phyloP scores from a whole-genome alignment of 768 basidiomycete genomes.

The Mrakia blollopis region DNA sequence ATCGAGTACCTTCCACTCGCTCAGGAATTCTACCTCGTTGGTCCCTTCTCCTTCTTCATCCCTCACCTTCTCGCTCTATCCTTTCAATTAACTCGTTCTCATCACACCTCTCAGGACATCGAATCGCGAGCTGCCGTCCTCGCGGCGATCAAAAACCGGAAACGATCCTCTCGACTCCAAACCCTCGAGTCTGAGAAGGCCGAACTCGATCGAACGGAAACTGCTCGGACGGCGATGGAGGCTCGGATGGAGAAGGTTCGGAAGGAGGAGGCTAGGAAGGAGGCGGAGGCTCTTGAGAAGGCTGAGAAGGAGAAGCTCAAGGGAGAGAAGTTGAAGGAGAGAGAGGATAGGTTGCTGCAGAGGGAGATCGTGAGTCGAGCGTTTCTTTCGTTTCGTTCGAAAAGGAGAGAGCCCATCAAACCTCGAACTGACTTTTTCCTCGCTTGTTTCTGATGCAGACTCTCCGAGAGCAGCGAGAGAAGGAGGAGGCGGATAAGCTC shows the following conservation, averaged over 20 bases:
- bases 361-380: conserved; percentile 17
- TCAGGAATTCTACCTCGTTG: conserved; percentile 63
- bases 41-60: conserved; percentile 38
- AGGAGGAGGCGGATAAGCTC: conserved; percentile 12
- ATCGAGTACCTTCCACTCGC: conserved; percentile 64
- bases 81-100: neutral
- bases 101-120: neutral
- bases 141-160: conserved; percentile 74
- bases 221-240: conserved; percentile 20
- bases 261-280: conserved; percentile 19
- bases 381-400: neutral
- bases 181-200: conserved; percentile 66
- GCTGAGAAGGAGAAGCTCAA: conserved; percentile 3
- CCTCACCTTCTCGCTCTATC: conserved; percentile 44
- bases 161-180: conserved; percentile 84
- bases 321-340: conserved; percentile 17
- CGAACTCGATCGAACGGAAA: conserved; percentile 19
- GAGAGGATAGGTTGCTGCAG: conserved; percentile 10
- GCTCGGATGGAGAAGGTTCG: conserved; percentile 27
- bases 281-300: conserved; percentile 2
- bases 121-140: conserved; percentile 57
- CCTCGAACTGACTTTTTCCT: neutral
- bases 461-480: neutral
- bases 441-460: neutral
- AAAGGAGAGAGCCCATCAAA: too few relatives aligned